Evolutionary conservation across 1,284 basidiomycete genomes (phyloP), one percentile per base, ranked within the genome.

Genomic region (Apiotrichum sp.): DNA sequence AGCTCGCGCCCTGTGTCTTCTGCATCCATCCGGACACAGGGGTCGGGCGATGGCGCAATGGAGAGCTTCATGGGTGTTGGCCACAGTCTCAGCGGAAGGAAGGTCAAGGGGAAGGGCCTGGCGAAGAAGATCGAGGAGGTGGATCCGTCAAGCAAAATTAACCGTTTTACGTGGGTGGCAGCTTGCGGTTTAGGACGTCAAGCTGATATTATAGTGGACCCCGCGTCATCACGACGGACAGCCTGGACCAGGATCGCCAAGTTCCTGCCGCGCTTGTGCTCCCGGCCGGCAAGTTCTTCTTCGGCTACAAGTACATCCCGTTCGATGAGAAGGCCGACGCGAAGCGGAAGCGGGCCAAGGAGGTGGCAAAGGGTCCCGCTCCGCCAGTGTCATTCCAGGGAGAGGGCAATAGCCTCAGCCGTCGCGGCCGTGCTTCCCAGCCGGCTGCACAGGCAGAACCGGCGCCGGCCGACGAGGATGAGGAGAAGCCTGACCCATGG

Each of bases 61-160:
- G 93, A 97, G 74, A 90, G 86, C 59, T 98, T 98, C 80, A 93
- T 89, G 65, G 93, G 93, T 13, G 86, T 86, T 62, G 93, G 93
- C 14, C 88, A 93, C 75, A 93, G 91, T 6, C 77, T 98, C 7
- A 82, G 80, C 46, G 93, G 93, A 11, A 82, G 90, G 63, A 88
- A 86, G 77, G 92, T 93, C 48, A 96, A 91, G 75, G 93, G 93
- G 35, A 93, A 89, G 69, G 93, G 93, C 1, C 83, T 93, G 63
- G 85, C 86, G 62, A 85, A 89, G 63, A 86, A 86, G 67, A 84
- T 84, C 10, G 89, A 95, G 68, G 82, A 85, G 51, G 85, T 90
- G 10, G 78, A 86, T n/a, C 81, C 84, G 59, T 83, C 81, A 11
- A 93, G 89, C 78, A 93, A 88, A 78, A 95, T 96, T 61, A 85